Base-by-base conservation (phyloP, 495 filamentous ascomycete genomes). In the Neurospora sp. region DNA sequence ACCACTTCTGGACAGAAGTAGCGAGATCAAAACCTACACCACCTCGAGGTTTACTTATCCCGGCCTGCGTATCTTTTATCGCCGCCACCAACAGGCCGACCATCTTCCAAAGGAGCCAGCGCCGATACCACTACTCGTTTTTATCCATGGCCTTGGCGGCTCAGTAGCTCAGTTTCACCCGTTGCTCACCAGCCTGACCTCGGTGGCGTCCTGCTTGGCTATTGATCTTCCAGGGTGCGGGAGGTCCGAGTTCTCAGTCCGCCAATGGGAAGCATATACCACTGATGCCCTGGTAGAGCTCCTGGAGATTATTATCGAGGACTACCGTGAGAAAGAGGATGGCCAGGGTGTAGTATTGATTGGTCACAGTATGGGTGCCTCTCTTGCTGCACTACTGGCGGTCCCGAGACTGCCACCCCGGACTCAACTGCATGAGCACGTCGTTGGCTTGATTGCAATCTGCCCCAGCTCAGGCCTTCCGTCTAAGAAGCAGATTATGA, bases 161-260 rank as follows among this genome's bases (percentile, higher is more conserved):
- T 97, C 92, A 3, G 82, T 94, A 16, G 91, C 93, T 8, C 95
- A 98, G 79, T 98, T 97, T 80, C 86, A 91, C 73, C 89, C 93
- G 42, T 82, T 98, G 6, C 85, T 98, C 14, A 91, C 89, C 1
- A 94, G 92, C 79, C 84, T 98, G 41, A 90, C 92, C 16, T 93
- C 96, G 73, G 83, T 94, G 27, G 93, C 92, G 2, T 91, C 94
- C n/a, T 97, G 93, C 76, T 88, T 98, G 18, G 92, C 92, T 6
- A 91, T 98, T 72, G 95, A 98, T 80, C 83, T 97, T 2, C 95
- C 95, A 3, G 95, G 95, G 39, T 97, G 94, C 73, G 95, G 95
- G 39, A 81, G 88, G 7, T 97, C 94, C 9, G 83, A 85, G 14
- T 95, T 94, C 81, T 85, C 83, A 37, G 91, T 90, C 3, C 88